Evolutionary conservation across 495 filamentous ascomycete species (phyloP), one percentile per base, ranked within the genome.

Genomic region (Hypoxylon intermedium): DNA sequence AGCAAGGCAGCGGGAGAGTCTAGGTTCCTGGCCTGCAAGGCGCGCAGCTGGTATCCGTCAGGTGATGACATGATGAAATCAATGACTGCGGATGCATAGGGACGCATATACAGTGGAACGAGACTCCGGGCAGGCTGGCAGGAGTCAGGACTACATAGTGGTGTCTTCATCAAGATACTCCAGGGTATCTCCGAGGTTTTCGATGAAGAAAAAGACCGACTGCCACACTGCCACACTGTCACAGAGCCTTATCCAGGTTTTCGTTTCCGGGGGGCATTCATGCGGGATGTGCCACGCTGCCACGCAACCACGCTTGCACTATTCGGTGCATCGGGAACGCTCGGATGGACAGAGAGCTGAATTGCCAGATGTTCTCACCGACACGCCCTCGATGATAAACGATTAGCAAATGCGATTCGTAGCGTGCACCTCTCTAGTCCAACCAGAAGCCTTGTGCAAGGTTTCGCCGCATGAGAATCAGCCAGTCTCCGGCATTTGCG

Each of bases 281-380:
- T 47, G 58, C 37, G 49, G 61, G 61, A 65, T 52, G 40, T 37
- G 26, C 43, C 47, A 48, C 15, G 34, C 53, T 50, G 44, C 7
- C 18, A 20, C 24, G 12, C 19, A 37, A n/a, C 34, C 31, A 42
- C 41, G 49, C 28, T 43, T 43, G 23, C 12, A 42, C 13, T 18
- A 55, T 38, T 65, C 40, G 44, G 40, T 21, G 45, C 34, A 38
- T 60, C 62, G 62, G 62, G 31, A 60, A 55, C 24, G 55, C 56
- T 60, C 62, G 62, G 62, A 57, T 51, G 41, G 41, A 16, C 21
- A 55, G n/a, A 40, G 40, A 60, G 62, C 62, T 65, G 51, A 57
- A 13, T 28, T 65, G 51, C 56, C 62, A 49, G 52, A 65, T 60
- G 41, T 55, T 65, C 60, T 65, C 62, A 65, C 62, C 62, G 62